Conservation (phyloP, 768 basidiomycete species). For the Suillus sp. region DNA sequence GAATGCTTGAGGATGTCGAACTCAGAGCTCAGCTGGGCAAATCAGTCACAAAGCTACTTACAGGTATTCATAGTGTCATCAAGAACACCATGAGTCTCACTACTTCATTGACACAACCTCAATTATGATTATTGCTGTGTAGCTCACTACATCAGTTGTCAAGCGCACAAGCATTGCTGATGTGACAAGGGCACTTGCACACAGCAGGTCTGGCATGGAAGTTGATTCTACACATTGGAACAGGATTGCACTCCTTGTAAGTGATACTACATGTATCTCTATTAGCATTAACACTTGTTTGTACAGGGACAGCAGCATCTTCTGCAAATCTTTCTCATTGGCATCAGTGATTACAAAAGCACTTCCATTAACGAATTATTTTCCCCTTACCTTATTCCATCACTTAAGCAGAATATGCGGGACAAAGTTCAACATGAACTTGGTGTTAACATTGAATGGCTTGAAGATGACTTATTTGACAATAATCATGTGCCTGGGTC, state of each 20-base stretch:
- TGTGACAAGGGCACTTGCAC: background rate
- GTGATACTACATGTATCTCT: too few relatives aligned
- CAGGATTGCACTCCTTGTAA: conserved; percentile 11
- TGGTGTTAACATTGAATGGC: conserved; percentile 3
- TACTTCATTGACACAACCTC: too few relatives aligned
- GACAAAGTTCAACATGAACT: background rate
- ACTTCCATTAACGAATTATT: too few relatives aligned
- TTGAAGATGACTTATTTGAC: background rate
- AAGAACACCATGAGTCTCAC: background rate
- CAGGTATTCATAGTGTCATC: conserved; percentile 3
- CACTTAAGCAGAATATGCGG: background rate
- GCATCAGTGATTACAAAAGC: too few relatives aligned
- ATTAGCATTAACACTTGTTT: background rate
- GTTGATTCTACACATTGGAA: conserved; percentile 10
- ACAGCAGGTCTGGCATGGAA: conserved; percentile 4
- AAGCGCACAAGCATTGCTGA: conserved; percentile 8
- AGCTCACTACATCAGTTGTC: background rate
- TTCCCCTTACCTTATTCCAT: too few relatives aligned
- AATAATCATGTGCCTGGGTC: background rate
- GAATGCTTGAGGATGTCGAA: conserved; percentile 4
- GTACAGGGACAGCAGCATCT: background rate
- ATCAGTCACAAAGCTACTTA: conserved; percentile 10
- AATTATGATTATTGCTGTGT: background rate
- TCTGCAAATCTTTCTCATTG: too few relatives aligned
- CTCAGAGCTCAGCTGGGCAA: conserved; percentile 8